Evolutionary conservation across 2,329 filamentous ascomycete genomes (phyloP), one percentile per base, ranked within the genome.

Genomic region (Penicillium sp.): DNA sequence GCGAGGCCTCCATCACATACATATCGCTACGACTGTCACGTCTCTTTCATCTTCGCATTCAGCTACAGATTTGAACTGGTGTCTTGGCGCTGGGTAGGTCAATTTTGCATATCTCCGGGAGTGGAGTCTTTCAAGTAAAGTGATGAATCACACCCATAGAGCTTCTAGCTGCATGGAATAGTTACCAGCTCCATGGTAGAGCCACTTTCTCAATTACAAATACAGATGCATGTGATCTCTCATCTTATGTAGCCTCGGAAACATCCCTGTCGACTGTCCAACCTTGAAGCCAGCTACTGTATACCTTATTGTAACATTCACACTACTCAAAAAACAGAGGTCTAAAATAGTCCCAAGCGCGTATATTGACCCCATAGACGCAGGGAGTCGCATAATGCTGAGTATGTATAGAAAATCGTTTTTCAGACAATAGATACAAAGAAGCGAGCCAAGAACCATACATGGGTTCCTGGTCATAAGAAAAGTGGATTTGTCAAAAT

Each of bases 11-110:
- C 19, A 51, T 42, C 31, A 35, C 39, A 60, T 55, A 56, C 37
- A 52, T 55, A 19, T 56, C 44, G 57, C 54, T 59, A 64, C 60
- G 63, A 64, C 57, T 50, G 52, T 56, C 54, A 60, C 57, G 55
- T 53, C 48, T 44, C 50, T 48, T 49, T 49, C 45, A n/a, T 47
- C 26, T 16, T 22, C 1, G 19, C 46, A 49, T 49, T 21, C 24
- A 14, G 27, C 39, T 42, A 42, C 39, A 42, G 39, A 42, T 42
- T 42, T 22, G 11, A 22, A 31, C 31, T 33, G 44, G 37, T 54
- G 56, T 59, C 44, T 54, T 53, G 56, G 56, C 60, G 59, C 59
- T 57, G 53, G 52, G 55, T 55, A 52, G 52, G 43, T 55, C 54
- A 37, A 48, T 45, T 27, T 54, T 44, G 33, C 29, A 45, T 50